phyloP scores from a whole-genome alignment of 805 yeast species.

The Yarrowia sp. region DNA sequence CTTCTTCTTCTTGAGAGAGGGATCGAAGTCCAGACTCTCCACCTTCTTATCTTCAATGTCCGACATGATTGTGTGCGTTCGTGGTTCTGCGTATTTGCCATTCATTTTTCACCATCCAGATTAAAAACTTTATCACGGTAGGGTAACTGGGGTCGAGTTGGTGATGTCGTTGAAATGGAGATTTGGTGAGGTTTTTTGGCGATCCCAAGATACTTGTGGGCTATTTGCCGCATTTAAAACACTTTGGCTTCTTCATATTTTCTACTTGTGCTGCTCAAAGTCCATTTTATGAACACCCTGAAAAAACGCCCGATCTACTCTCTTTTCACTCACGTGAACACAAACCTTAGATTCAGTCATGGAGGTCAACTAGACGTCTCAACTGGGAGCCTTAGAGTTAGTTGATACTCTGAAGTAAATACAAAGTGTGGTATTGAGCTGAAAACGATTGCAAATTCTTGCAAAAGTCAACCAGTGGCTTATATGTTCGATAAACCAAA shows the following conservation, averaged over 20 bases:
- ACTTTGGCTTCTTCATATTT: no score
- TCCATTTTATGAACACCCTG: no score
- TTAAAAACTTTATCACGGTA: not conserved
- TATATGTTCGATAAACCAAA: no score
- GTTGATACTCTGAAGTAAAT: no score
- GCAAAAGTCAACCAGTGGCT: no score
- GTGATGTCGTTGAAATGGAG: not conserved
- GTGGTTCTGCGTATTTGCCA: not conserved
- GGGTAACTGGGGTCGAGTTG: not conserved
- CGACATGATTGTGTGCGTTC: conserved; percentile 23
- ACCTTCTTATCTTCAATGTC: conserved; percentile 28
- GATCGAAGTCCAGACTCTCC: conserved; percentile 35
- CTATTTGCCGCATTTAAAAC: no score
- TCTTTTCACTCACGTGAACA: conserved; percentile 8
- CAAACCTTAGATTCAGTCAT: conserved; percentile 13
- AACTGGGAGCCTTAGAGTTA: no score
- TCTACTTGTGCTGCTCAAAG: no score
- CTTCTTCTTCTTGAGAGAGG: conserved; percentile 39
- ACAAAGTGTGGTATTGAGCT: no score
- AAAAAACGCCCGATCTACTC: not conserved
- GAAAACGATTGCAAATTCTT: no score
- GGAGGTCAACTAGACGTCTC: not conserved
- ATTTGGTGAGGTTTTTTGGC: no score
- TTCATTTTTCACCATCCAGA: not conserved
- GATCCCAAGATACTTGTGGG: no score